A percentile compares a stretch with the other conserved stretches of the same genome.
These are phyloP conservation scores for Diphasiastrum complanatum DNA, from an alignment of 83 land plant genomes.

Conservation along the genomic window DNA sequence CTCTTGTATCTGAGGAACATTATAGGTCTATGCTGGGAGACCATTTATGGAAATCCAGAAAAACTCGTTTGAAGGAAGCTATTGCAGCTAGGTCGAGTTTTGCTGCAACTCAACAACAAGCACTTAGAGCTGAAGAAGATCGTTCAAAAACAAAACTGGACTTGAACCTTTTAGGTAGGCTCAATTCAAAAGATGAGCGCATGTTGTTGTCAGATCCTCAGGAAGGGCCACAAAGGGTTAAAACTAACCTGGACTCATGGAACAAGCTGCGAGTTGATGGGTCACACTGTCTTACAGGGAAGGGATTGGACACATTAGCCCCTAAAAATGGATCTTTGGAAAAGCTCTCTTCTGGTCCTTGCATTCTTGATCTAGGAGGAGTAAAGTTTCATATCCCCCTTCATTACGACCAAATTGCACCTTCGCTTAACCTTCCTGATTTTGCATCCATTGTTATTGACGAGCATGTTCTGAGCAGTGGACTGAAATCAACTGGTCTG, in stretches of 20 bases:
- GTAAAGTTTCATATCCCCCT: slow-evolving; percentile 65
- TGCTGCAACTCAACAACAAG: slow-evolving; percentile 14
- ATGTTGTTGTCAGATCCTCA: no score
- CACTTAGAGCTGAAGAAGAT: background rate
- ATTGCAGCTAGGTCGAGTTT: slow-evolving; percentile 20
- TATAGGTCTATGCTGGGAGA: slow-evolving; percentile 69
- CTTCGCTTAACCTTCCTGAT: slow-evolving; percentile 53
- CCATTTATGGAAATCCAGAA: slow-evolving; percentile 49
- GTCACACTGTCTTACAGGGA: no score
- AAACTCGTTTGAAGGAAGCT: slow-evolving; percentile 38
- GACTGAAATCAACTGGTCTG: slow-evolving; percentile 54
- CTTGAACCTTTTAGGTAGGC: no score
- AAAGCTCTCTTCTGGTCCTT: no score
- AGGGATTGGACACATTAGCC: no score
- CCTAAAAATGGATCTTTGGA: no score
- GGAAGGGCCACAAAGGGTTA: no score
- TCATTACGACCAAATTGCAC: slow-evolving; percentile 64
- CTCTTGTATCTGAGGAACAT: slow-evolving; percentile 46
- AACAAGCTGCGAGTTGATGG: no score
- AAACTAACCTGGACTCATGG: no score
- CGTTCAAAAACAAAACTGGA: no score
- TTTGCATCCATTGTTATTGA: slow-evolving; percentile 59
- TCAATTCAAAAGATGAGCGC: no score
- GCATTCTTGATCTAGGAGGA: slow-evolving; percentile 75
- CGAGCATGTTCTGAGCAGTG: slow-evolving; percentile 60